Evolutionary conservation across 805 yeast species (phyloP).

Genomic region (Candida namnaoensis): DNA sequence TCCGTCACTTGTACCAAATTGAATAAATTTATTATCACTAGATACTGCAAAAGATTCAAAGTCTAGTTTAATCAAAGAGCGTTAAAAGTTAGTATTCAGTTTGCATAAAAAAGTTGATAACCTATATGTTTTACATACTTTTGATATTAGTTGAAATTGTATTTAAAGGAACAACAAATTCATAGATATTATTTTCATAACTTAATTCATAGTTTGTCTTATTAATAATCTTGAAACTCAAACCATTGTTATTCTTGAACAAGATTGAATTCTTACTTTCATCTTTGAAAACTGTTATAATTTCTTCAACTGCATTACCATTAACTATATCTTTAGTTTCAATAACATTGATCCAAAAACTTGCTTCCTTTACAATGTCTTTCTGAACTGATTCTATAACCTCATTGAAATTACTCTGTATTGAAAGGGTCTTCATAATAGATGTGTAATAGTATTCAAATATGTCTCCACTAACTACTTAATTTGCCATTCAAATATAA

Average conservation of each 20-base stretch:
- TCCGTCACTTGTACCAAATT: constrained; percentile 4
- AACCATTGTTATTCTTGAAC: constrained; percentile 9
- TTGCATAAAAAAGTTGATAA: no score
- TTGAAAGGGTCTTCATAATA: no score
- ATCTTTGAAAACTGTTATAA: constrained; percentile 15
- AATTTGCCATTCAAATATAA: no score
- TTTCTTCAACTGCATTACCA: constrained; percentile 18
- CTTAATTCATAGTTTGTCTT: no score
- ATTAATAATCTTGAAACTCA: constrained; percentile 13
- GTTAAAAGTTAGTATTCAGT: no score
- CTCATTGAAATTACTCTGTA: constrained; percentile 38
- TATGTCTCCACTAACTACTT: background rate
- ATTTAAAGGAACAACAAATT: no score
- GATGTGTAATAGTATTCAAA: background rate
- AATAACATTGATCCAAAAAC: constrained; percentile 34
- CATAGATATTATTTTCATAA: no score
- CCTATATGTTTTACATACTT: no score
- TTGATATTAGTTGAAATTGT: no score
- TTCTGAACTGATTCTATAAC: constrained; percentile 28
- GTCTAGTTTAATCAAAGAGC: no score
- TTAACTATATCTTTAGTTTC: constrained; percentile 9
- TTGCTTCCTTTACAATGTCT: constrained; percentile 17
- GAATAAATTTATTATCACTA: no score
- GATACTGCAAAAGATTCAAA: no score
- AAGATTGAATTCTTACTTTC: constrained; percentile 6